Evolutionary conservation across 257 asterid species (phyloP), one percentile per base, ranked within the genome.

Genomic region (Ocimum tenuiflorum): DNA sequence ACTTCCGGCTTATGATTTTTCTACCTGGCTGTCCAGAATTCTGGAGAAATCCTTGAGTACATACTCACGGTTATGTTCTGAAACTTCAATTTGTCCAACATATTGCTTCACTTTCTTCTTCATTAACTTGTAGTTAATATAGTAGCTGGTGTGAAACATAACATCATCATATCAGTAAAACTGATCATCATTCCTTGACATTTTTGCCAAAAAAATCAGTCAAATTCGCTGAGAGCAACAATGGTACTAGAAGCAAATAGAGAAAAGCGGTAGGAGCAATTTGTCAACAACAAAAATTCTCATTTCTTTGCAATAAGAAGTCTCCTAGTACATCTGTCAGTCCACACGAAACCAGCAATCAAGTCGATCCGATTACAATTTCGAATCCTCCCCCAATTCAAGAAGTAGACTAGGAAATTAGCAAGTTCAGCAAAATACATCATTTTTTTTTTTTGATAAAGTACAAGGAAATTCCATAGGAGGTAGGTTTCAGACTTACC

Each of bases 71-170:
- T 87, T 84, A 36, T 82, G 63, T 54, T 76, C 73, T 7, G 87
- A 84, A 63, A 49, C 55, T 52, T 84, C 84, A 41, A 85, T 80
- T 77, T 90, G 95, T 33, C 50, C 73, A 33, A 69, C 63, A n/a
- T 90, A 90, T 65, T 84, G 96, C 68, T 80, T 90, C 73, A 90
- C 97, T 47, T 80, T 90, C 69, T 77, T 90, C 95, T 90, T 90
- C 97, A 90, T 90, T 53, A 87, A 60, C 81, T 90, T 90, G 89
- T 90, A 90, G 78, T 84, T 79, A 63, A 90, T 86, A 70, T 90
- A 90, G 79, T 82, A 84, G 81, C 97, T 90, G 85, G 47, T 65
- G 45, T 51, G 43, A 49, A 46, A 45, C 36, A 50, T 23, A 24
- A 13, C 71, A 50, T 8, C 24, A 61, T 49, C 68, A 33, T 8